Evolutionary conservation across 257 asterid genomes (phyloP), one percentile per base, ranked within the genome.

Genomic region (Linderniella brevidens): DNA sequence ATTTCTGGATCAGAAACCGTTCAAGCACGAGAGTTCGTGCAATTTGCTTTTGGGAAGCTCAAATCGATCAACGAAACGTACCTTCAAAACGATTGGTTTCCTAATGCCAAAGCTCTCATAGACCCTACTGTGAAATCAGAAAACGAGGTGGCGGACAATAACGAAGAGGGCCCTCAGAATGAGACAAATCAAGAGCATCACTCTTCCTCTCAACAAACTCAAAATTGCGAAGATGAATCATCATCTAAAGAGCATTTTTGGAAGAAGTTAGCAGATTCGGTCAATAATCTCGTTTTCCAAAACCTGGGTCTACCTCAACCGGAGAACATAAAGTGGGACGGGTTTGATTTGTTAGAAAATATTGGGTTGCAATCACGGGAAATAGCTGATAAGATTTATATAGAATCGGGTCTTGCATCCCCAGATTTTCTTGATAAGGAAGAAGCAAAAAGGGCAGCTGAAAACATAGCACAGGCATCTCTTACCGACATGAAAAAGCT

Each of bases 351-450:
- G 52, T 57, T 90, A 58, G 75, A 71, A 67, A 75, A 60, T 35
- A 72, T 85, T 51, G 93, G 96, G 13, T 46, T 63, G 63, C 77
- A 81, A 61, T 81, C 86, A 6, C 79, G 72, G 7, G 71, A 79
- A 58, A 58, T 51, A 49, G 98, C 98, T 5, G 98, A 81, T 59
- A 79, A 79, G 43, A 67, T 67, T 40, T 90, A 76, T 56, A 60
- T 85, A 43, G 88, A 90, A 58, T 78, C 96, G 3, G 98, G 98
- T 41, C 90, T 90, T 54, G 96, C 94, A 38, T 75, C 93, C 53
- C 81, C 93, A 29, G 69, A 57, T 51, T 64, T 61, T 55, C 69
- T 58, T 41, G n/a, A n/a, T n/a, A 77, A 64, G 50, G 48, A 37
- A 36, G 48, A 64, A 46, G 40, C 64, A 54, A 79, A 48, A 29